Evolutionary conservation across 768 basidiomycete species (phyloP).

Genomic region (Rhizopogon sp.): DNA sequence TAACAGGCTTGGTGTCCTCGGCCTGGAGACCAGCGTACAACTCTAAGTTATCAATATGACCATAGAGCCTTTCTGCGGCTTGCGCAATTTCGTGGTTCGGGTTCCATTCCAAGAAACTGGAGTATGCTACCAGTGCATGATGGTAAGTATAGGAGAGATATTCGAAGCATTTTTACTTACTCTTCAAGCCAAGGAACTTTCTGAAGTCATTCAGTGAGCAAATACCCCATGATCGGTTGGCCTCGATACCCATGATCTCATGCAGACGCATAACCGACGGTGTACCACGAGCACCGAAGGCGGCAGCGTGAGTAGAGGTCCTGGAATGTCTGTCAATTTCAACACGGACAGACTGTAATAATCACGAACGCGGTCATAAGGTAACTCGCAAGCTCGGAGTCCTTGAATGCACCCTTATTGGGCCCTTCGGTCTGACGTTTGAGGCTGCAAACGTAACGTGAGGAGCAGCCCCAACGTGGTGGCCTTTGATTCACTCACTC

Average conservation of each 20-base stretch:
- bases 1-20: slow-evolving; percentile 68
- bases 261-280: slow-evolving; percentile 69
- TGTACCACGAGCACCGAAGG: slow-evolving; percentile 74
- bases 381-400: slow-evolving; percentile 63
- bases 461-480: not conserved
- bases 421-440: slow-evolving; percentile 51
- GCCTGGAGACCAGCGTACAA: slow-evolving; percentile 80
- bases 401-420: slow-evolving; percentile 42
- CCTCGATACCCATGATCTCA: slow-evolving; percentile 82
- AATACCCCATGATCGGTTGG: slow-evolving; percentile 72
- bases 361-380: slow-evolving; percentile 61
- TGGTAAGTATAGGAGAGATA: not conserved
- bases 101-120: slow-evolving; percentile 80
- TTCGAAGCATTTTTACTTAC: slow-evolving; percentile 32
- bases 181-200: slow-evolving; percentile 75
- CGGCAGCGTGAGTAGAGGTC: slow-evolving; percentile 65
- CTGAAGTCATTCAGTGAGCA: slow-evolving; percentile 85
- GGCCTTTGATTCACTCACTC: slow-evolving; percentile 31
- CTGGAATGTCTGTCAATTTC: slow-evolving; percentile 26
- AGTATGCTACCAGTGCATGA: slow-evolving; percentile 43
- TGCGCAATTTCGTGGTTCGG: slow-evolving; percentile 60
- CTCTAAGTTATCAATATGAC: slow-evolving; percentile 71
- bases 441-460: slow-evolving; percentile 34
- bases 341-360: not conserved
- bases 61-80: slow-evolving; percentile 75